phyloP scores from a whole-genome alignment of 129 eudicot genomes.

The Saussurea involucrata region DNA sequence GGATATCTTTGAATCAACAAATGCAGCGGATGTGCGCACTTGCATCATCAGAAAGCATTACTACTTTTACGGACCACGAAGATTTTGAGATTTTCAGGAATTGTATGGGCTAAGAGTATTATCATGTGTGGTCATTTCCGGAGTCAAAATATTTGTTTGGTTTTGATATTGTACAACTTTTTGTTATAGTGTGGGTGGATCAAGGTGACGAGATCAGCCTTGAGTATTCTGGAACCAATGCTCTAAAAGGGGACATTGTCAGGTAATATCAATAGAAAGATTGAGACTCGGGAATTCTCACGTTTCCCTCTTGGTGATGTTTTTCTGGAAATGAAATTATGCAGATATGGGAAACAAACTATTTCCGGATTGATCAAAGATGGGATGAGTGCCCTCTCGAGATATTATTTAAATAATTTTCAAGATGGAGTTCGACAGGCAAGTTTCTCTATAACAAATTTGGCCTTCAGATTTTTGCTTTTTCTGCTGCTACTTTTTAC shows the following conservation, averaged over 20 bases:
- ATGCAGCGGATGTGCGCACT: conserved; percentile 62
- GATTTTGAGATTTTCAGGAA: conserved; percentile 74
- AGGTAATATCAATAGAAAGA: conserved; percentile 38
- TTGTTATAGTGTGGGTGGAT: conserved; percentile 81
- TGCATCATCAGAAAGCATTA: conserved; percentile 49
- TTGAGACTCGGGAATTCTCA: not conserved
- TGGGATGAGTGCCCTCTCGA: conserved; percentile 87
- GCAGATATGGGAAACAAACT: conserved; percentile 94
- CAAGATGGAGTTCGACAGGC: conserved; percentile 96
- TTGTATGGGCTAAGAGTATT: conserved; percentile 41
- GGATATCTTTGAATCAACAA: conserved; percentile 61
- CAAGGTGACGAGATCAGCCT: conserved; percentile 97
- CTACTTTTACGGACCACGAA: conserved; percentile 61
- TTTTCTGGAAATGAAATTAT: conserved; percentile 6
- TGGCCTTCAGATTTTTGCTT: not conserved
- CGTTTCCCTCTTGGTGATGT: conserved; percentile 6
- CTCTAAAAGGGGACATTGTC: conserved; percentile 91
- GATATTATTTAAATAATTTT: conserved; percentile 88
- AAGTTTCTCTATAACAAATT: conserved; percentile 25
- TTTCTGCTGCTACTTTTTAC: not conserved
- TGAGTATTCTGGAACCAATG: conserved; percentile 95
- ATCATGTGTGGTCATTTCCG: not conserved
- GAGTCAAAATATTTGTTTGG: not conserved
- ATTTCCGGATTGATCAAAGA: conserved; percentile 75
- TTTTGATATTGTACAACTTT: conserved; percentile 3